phyloP scores from a whole-genome alignment of 352 stramenopile genomes.

The Phytophthora kernoviae region DNA sequence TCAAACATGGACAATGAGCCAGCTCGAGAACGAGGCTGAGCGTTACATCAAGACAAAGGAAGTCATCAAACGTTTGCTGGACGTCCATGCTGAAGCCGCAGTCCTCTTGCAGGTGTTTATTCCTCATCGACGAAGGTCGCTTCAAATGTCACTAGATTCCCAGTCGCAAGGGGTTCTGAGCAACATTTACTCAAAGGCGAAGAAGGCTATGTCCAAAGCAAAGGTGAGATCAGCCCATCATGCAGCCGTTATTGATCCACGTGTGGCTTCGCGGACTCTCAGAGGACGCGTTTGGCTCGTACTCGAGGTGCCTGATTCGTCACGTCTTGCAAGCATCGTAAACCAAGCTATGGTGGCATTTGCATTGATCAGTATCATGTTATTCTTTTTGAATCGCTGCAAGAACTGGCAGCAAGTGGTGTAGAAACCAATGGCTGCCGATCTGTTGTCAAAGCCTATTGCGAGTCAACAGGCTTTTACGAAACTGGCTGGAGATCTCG shows the following conservation, averaged over 20 bases:
- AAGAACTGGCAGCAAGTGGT: slow-evolving; percentile 58
- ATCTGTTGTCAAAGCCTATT: slow-evolving; percentile 63
- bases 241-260: slow-evolving; percentile 19
- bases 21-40: slow-evolving; percentile 36
- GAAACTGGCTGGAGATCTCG: background rate
- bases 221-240: slow-evolving; percentile 26
- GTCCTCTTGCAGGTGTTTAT: slow-evolving; percentile 53
- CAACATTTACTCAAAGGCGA: slow-evolving; percentile 52
- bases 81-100: slow-evolving; percentile 44
- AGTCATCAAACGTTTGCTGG: slow-evolving; percentile 39
- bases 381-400: slow-evolving; percentile 80
- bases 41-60: slow-evolving; percentile 56
- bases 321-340: slow-evolving; percentile 40
- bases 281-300: slow-evolving; percentile 57
- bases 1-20: slow-evolving; percentile 23
- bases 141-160: background rate
- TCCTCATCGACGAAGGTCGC: slow-evolving; percentile 47
- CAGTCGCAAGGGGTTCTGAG: slow-evolving; percentile 40
- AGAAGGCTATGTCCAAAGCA: slow-evolving; percentile 34
- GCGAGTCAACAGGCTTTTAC: slow-evolving; percentile 32
- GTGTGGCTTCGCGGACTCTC: slow-evolving; percentile 28
- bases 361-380: slow-evolving; percentile 62
- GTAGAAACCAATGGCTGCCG: slow-evolving; percentile 47
- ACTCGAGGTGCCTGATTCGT: slow-evolving; percentile 71
- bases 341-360: slow-evolving; percentile 66